Evolutionary conservation across 1,284 basidiomycete species (phyloP), one percentile per base, ranked within the genome.

Genomic region (Rhodotorula sp.): DNA sequence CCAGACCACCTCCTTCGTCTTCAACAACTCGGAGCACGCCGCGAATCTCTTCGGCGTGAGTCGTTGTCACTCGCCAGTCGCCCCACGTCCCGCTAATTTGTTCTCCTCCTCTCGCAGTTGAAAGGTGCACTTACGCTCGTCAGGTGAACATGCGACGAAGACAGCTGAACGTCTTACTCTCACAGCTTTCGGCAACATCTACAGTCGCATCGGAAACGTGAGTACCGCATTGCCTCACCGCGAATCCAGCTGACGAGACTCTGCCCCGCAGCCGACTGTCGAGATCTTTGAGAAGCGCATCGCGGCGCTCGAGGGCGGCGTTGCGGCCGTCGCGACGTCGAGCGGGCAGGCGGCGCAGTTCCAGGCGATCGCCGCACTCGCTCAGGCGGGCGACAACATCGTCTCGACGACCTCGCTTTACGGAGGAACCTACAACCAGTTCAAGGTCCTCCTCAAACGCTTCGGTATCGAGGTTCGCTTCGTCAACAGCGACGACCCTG

Each of bases 271-370:
- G 34, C 92, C 92, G 15, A 94, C 92, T 8, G 86, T 89, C 64
- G 88, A 88, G 74, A 89, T 93, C 10, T 92, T 94, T 74, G 91
- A 94, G 80, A 86, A 89, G 76, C 86, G 92, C 30, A 87, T 94
- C 6, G 88, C 91, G 2, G 89, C 89, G 0, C 84, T 94, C 44
- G 91, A 94, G 78, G 89, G 90, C 20, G 92, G 92, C 34, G 84
- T 83, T 6, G 91, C 88, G 0, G 91, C 91, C 20, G 85, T 94
- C 2, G 91, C 91, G 4, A 84, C 88, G 0, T 81, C 90, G 0
- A 90, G 88, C 65, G 92, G 91, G 2, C 89, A 91, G 77, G 84
- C 89, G 0, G 92, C 92, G 0, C 90, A 92, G 78, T 89, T 91
- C 78, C 84, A 93, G 81, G 87, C 90, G 2, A 84, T 91, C 64